phyloP scores from a whole-genome alignment of 345 rosid genomes.

The Clarkia xantiana region DNA sequence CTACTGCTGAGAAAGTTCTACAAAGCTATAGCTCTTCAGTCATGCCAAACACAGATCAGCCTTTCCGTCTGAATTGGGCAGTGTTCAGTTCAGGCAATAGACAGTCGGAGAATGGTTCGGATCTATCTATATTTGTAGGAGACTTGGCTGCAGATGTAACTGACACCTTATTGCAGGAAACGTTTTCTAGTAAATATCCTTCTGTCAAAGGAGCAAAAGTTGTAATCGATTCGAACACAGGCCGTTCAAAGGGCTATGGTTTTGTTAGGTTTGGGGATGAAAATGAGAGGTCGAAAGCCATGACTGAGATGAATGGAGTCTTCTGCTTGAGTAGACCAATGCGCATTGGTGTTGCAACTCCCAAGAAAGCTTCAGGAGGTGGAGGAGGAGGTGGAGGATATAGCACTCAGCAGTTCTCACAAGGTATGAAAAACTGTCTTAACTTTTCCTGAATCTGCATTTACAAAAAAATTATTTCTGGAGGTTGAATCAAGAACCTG shows the following conservation, averaged over 20 bases:
- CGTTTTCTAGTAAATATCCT: constrained; percentile 51
- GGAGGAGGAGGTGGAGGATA: constrained; percentile 13
- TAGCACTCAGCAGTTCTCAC: constrained; percentile 71
- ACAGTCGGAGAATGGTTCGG: constrained; percentile 57
- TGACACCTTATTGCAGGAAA: constrained; percentile 63
- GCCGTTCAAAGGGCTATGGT: constrained; percentile 89
- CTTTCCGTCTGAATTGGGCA: constrained; percentile 93
- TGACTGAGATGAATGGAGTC: constrained; percentile 82
- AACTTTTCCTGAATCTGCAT: background rate
- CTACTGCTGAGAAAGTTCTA: constrained; percentile 73
- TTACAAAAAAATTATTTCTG: too few relatives aligned
- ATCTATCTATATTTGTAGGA: constrained; percentile 85
- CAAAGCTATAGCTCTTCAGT: constrained; percentile 51
- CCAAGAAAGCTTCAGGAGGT: constrained; percentile 53
- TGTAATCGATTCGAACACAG: constrained; percentile 74
- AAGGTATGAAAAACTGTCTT: constrained; percentile 32
- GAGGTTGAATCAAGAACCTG: too few relatives aligned
- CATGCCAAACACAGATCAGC: constrained; percentile 87
- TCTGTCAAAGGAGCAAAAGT: constrained; percentile 95
- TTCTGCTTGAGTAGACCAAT: constrained; percentile 82
- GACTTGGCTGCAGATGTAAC: constrained; percentile 93
- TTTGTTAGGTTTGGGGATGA: constrained; percentile 95
- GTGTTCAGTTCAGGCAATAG: constrained; percentile 70
- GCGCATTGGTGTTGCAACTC: constrained; percentile 87
- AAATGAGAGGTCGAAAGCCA: constrained; percentile 78